A percentile compares a stretch with the other conserved stretches of the same genome.
These are phyloP conservation scores for Tetrapyrgos nigripes DNA, from an alignment of 1,284 basidiomycete species.

Conservation along the genomic window DNA sequence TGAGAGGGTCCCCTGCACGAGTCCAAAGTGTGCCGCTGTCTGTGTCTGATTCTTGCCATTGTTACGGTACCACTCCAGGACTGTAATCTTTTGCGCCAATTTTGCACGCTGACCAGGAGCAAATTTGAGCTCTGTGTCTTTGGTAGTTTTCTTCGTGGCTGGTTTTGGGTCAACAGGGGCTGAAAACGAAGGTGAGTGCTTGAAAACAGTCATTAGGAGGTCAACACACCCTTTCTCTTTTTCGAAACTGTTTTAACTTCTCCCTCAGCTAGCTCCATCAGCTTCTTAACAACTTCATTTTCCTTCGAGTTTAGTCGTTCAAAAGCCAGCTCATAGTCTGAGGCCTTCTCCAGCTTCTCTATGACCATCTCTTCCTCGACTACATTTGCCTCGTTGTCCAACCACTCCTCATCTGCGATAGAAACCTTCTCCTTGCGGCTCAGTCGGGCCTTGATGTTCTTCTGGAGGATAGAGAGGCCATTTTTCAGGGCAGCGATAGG, in stretches of 20 bases:
- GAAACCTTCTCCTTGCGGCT: constrained; percentile 5
- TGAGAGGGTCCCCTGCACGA: constrained; percentile 28
- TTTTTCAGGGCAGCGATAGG: no score
- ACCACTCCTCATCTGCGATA: constrained; percentile 16
- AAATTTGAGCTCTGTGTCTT: no score
- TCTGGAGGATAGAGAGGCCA: neutral
- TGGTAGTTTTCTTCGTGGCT: no score
- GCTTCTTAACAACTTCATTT: no score
- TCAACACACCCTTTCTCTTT: no score
- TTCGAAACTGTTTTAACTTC: no score
- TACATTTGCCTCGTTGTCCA: constrained; percentile 24
- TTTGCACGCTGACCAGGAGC: constrained; percentile 27
- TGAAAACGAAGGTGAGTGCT: no score
- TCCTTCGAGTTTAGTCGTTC: no score
- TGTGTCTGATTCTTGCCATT: constrained; percentile 26
- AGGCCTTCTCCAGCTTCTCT: constrained; percentile 23
- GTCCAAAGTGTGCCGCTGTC: constrained; percentile 28
- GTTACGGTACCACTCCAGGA: constrained; percentile 33
- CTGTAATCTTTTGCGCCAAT: constrained; percentile 29
- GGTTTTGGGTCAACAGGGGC: no score
- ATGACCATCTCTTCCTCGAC: constrained; percentile 22
- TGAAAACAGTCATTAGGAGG: no score
- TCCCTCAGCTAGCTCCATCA: no score
- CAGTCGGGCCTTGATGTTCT: neutral
- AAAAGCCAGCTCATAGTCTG: constrained; percentile 21